phyloP scores from a whole-genome alignment of 441 rosid genomes.

The Aleurites moluccanus region DNA sequence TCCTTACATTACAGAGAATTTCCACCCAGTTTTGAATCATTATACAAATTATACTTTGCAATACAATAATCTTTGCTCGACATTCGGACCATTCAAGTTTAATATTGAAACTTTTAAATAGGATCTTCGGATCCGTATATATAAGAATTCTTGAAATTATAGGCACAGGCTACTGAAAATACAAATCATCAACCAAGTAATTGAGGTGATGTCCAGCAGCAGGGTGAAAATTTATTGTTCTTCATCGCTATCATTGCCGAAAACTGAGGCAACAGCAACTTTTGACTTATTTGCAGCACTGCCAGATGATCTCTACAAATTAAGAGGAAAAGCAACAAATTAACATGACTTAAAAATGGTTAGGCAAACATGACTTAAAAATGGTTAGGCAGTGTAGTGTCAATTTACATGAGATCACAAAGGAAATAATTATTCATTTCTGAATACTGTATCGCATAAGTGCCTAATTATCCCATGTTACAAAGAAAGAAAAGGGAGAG shows the following conservation, averaged over 20 bases:
- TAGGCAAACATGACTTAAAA: no score
- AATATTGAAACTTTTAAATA: neutral
- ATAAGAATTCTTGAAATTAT: neutral
- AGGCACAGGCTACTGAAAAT: no score
- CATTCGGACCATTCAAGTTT: neutral
- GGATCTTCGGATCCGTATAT: neutral
- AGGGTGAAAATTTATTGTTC: conserved; percentile 33
- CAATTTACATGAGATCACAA: neutral
- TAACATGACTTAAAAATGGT: neutral
- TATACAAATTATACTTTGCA: neutral
- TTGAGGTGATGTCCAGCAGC: conserved; percentile 13
- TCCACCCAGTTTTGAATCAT: neutral
- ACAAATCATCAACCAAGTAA: conserved; percentile 5
- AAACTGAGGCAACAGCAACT: conserved; percentile 58
- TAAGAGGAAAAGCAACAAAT: neutral
- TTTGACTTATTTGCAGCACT: conserved; percentile 62
- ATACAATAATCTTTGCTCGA: neutral
- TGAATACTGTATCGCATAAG: no score
- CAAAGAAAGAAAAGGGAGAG: no score
- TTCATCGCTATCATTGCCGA: conserved; percentile 72
- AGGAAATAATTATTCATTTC: no score
- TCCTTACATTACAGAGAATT: neutral
- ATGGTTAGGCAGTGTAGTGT: no score
- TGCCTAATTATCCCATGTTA: no score
- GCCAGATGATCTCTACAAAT: conserved; percentile 49